Evolutionary conservation across 768 basidiomycete genomes (phyloP), one percentile per base, ranked within the genome.

Genomic region (Leccinellum rugosiceps): DNA sequence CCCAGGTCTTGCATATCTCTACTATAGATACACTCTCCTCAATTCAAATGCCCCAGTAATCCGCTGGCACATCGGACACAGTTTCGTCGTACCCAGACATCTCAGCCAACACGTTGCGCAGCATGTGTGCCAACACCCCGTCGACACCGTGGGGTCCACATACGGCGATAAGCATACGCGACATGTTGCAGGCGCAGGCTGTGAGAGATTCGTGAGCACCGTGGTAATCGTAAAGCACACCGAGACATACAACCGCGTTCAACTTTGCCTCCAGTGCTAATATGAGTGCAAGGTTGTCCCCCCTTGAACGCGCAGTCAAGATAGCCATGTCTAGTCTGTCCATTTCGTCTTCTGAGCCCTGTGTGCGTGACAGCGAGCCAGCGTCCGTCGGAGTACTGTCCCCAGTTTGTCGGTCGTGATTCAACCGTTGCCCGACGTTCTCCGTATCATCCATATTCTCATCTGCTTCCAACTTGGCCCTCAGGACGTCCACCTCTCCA

Each of bases 121-220:
- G 62, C 87, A 92, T 0, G 88, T 88, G 66, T 93, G 90, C 91
- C 91, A 93, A 69, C 90, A 93, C 7, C 90, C 90, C 0, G 88
- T 90, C 14, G 88, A 90, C 9, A 85, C 82, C 0, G 90, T 90
- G 0, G 90, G 87, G 59, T 92, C 91, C 0, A 74, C 79, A 64
- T 91, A 91, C 2, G 86, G 79, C 49, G 91, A 90, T 15, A 93
- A 72, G 64, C 90, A 93, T 54, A 93, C 89, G 19, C 91, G 86
- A 71, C 90, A 93, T 2, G 84, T 70, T 8, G 51, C 52, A 23
- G 61, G 54, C 6, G 53, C 48, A 52, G 67, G 67, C 69, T 70
- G 38, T 21, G 14, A 28, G 15, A 25, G 44, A 50, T n/a, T 26
- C 1, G 30, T 55, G 25, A 65, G 19, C 68, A 13, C 77, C 60